Percentiles rank a stretch among this genome's conserved stretches.
These are phyloP conservation scores for Fusarium ambrosium DNA, from an alignment of 2,329 filamentous ascomycete genomes.

Conservation along the genomic window DNA sequence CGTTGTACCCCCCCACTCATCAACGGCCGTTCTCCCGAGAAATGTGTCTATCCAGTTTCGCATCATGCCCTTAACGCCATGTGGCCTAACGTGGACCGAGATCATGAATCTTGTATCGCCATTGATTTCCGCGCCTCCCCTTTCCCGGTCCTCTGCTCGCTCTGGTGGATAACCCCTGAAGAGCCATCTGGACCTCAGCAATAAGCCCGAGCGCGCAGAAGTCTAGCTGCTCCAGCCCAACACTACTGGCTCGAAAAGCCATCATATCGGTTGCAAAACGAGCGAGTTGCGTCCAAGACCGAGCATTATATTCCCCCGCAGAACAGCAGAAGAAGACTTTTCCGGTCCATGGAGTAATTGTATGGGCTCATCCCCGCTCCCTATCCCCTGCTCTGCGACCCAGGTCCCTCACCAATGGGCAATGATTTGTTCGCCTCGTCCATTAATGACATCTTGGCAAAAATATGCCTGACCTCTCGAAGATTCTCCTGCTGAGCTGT, in stretches of 20 bases:
- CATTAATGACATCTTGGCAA: slow-evolving; percentile 67
- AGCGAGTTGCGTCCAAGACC: not conserved
- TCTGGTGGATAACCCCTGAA: not conserved
- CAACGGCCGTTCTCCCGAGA: not conserved
- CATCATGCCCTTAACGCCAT: slow-evolving; percentile 1
- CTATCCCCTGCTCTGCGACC: not conserved
- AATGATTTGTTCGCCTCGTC: slow-evolving; percentile 37
- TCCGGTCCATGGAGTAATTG: not conserved
- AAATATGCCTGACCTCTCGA: slow-evolving; percentile 81
- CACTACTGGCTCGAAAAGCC: not conserved
- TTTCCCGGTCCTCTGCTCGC: not conserved
- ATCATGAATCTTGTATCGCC: not conserved
- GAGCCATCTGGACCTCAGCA: not conserved
- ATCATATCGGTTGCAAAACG: not conserved
- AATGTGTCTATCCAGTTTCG: slow-evolving; percentile 1
- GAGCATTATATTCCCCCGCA: not conserved
- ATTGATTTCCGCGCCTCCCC: not conserved
- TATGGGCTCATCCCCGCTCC: not conserved
- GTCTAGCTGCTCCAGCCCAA: not conserved
- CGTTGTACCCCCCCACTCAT: not conserved
- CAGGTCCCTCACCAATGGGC: slow-evolving; percentile 7
- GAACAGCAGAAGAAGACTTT: not conserved
- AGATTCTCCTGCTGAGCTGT: slow-evolving; percentile 74
- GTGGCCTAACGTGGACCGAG: not conserved
- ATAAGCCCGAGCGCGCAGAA: not conserved